Base-by-base conservation (phyloP, 352 stramenopile species). In the Phytopythium sindhum region DNA sequence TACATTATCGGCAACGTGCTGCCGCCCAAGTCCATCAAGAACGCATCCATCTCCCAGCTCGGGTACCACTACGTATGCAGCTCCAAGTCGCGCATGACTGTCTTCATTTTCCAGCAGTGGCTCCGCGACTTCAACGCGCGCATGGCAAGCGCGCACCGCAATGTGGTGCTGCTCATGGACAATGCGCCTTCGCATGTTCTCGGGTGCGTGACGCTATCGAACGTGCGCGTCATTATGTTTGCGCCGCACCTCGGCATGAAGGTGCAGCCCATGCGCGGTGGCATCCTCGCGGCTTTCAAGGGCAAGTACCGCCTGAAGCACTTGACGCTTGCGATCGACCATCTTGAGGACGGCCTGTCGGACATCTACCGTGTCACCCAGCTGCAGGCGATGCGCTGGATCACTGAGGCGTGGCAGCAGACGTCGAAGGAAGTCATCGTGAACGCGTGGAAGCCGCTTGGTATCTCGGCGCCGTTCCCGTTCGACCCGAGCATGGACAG, bases 41-140 rank as follows among this genome's bases (percentile, higher is more conserved):
- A 88, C 68, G 80, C 84, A 28, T 89, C 82, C 10, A 88, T 91
- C 61, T 81, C 81, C 61, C 84, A 93, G 64, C 74, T 93, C 21
- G 86, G 86, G 9, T 95, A 92, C 68, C 85, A 95, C 75, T 95
- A 95, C 70, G 81, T 93, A 24, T 89, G 79, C 72, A 93, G 81
- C 66, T 88, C 80, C 72, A 88, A 89, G 68, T 74, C 83, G 23
- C 86, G 84, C 61, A 95, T 95, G 86, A 95, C 86, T 15, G 83
- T 93, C 35, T 91, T 93, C 62, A 93, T 95, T 63, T 95, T 95
- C 68, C 84, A 95, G 75, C 84, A 93, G 60, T 95, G 86, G 86
- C 67, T 95, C 28, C 84, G 84, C 11, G 84, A 93, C 61, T 92
- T 95, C 50, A 95, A 95, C 58, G 81, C 83, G 24, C 84, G 84